Conservation (phyloP, 2,329 filamentous ascomycete genomes). For the Aspergillus novofumigatus region DNA sequence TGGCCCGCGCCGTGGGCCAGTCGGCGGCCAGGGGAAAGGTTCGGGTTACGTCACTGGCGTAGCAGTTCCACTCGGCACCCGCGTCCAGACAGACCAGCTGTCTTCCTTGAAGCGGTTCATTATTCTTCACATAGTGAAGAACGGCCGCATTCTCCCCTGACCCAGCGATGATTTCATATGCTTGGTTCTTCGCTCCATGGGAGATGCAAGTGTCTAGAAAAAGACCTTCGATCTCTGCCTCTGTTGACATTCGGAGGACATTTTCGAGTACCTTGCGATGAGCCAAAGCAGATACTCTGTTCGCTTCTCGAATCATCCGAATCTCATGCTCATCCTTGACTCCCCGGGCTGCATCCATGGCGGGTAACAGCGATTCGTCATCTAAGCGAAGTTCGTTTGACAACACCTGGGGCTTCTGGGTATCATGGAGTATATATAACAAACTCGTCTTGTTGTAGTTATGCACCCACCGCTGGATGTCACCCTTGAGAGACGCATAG, state of each 20-base stretch:
- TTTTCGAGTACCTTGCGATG: conserved; percentile 60
- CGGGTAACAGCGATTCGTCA: conserved; percentile 33
- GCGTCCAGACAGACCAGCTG: conserved; percentile 81
- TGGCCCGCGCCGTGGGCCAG: conserved; percentile 58
- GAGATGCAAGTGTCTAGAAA: conserved; percentile 75
- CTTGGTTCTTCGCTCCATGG: conserved; percentile 73
- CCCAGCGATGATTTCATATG: conserved; percentile 84
- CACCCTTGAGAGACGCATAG: conserved; percentile 44
- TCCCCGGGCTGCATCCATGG: conserved; percentile 65
- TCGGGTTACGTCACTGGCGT: conserved; percentile 72
- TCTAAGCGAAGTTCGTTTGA: conserved; percentile 23
- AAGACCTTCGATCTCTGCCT: conserved; percentile 75
- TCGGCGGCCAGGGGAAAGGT: conserved; percentile 77
- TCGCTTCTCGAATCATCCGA: conserved; percentile 67
- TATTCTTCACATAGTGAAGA: conserved; percentile 81
- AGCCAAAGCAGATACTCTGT: conserved; percentile 63
- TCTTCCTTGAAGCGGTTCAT: conserved; percentile 65
- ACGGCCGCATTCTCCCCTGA: conserved; percentile 76
- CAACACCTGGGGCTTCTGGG: conserved; percentile 27
- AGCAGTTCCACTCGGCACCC: conserved; percentile 70
- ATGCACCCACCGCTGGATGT: conserved; percentile 43
- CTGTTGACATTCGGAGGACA: conserved; percentile 65
- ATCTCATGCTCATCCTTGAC: conserved; percentile 73
- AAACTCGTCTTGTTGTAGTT: conserved; percentile 21
- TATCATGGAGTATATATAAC: conserved; percentile 37